phyloP scores from a whole-genome alignment of 2,329 filamentous ascomycete species.

The Coleophoma cylindrospora region DNA sequence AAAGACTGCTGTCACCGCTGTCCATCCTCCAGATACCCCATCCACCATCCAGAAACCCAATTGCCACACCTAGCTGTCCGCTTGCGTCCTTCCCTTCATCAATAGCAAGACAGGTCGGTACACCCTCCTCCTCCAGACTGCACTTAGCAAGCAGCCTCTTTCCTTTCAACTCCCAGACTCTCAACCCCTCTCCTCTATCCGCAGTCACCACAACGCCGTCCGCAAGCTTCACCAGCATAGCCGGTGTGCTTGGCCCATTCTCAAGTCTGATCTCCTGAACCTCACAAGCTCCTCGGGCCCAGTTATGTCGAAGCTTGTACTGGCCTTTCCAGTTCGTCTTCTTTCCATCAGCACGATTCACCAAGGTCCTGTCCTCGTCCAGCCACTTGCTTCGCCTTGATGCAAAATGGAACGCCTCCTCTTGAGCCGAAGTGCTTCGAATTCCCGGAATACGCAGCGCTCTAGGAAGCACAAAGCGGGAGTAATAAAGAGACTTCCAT shows the following conservation, averaged over 20 bases:
- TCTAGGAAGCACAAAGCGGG: constrained; percentile 78
- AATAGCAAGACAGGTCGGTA: constrained; percentile 62
- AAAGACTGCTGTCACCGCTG: constrained; percentile 26
- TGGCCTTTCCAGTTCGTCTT: constrained; percentile 78
- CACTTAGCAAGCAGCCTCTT: constrained; percentile 52
- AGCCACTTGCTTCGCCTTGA: constrained; percentile 47
- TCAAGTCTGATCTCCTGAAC: constrained; percentile 63
- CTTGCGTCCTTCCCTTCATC: constrained; percentile 43
- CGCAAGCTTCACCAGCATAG: constrained; percentile 68
- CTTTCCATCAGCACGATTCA: constrained; percentile 19
- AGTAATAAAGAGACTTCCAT: constrained; percentile 88
- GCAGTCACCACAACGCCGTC: constrained; percentile 75
- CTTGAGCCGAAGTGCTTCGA: constrained; percentile 29
- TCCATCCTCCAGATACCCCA: constrained; percentile 66
- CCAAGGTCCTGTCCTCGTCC: constrained; percentile 25
- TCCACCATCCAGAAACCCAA: constrained; percentile 69
- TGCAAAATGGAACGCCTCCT: constrained; percentile 21
- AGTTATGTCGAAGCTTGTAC: constrained; percentile 87
- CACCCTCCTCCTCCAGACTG: constrained; percentile 24
- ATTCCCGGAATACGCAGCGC: constrained; percentile 71
- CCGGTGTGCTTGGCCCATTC: constrained; percentile 40
- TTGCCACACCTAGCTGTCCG: constrained; percentile 49
- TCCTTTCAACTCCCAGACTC: constrained; percentile 72
- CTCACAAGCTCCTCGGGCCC: constrained; percentile 76
- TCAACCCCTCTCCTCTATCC: constrained; percentile 64